Percentiles rank a stretch among this genome's conserved stretches.
These are phyloP conservation scores for Capsicum pubescens DNA, from an alignment of 257 asterid genomes.

Conservation along the genomic window DNA sequence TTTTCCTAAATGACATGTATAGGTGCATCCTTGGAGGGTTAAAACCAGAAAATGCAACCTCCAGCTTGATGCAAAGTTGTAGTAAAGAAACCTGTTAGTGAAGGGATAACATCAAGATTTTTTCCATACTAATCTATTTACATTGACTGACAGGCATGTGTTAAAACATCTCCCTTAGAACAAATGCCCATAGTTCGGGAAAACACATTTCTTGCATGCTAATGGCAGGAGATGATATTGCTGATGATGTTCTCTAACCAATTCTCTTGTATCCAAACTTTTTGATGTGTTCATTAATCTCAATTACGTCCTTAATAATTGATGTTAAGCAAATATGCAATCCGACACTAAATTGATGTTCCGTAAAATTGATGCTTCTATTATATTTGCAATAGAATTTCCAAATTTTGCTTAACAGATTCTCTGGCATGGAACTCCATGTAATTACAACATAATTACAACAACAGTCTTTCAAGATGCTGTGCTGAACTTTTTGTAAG, in stretches of 20 bases:
- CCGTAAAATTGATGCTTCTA: neutral
- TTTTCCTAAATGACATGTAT: neutral
- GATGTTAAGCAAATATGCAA: neutral
- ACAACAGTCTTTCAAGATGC: constrained; percentile 8
- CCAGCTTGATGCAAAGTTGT: neutral
- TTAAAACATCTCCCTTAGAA: neutral
- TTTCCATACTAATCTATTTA: neutral
- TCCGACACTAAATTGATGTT: neutral
- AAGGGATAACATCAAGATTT: constrained; percentile 21
- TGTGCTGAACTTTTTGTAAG: neutral
- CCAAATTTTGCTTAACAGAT: neutral
- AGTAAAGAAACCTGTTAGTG: constrained; percentile 2
- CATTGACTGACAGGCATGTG: neutral
- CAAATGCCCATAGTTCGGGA: neutral
- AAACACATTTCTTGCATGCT: constrained; percentile 17
- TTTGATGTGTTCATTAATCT: constrained; percentile 18
- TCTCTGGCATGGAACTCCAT: constrained; percentile 7
- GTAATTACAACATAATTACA: constrained; percentile 1
- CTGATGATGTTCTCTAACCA: constrained; percentile 21
- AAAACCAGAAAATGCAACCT: neutral
- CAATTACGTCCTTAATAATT: neutral
- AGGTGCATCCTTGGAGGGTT: constrained; percentile 20
- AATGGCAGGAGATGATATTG: constrained; percentile 13
- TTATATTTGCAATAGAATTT: neutral
- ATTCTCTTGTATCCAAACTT: constrained; percentile 5